Evolutionary conservation across 2,329 filamentous ascomycete species (phyloP).

Genomic region (Incumbomyces lentus): DNA sequence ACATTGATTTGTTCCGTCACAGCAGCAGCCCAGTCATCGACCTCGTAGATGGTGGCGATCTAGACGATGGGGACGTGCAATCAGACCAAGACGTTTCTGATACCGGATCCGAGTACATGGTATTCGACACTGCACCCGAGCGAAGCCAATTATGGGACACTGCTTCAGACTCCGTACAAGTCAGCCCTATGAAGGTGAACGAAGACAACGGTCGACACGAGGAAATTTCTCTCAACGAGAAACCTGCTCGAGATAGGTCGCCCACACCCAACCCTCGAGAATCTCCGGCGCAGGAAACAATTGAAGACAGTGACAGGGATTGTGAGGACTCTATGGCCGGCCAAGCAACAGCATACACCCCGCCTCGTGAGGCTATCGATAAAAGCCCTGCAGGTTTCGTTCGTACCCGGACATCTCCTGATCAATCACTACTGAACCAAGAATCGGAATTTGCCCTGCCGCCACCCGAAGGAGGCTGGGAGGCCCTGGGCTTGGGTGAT

Average conservation of each 20-base stretch:
- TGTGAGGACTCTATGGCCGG: neutral
- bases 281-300: neutral
- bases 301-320: neutral
- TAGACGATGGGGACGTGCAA: neutral
- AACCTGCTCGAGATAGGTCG: neutral
- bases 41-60: neutral
- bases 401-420: slow-evolving; percentile 12
- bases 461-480: slow-evolving; percentile 22
- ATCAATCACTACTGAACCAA: neutral
- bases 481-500: slow-evolving; percentile 10
- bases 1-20: neutral
- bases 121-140: slow-evolving; percentile 3
- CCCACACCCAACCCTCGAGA: too few relatives aligned
- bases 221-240: neutral
- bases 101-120: slow-evolving; percentile 3
- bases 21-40: neutral
- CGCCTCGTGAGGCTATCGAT: slow-evolving; percentile 11
- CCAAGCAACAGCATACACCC: slow-evolving; percentile 2
- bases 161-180: neutral
- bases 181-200: neutral
- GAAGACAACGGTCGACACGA: neutral
- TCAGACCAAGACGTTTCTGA: neutral
- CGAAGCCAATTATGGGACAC: slow-evolving; percentile 3
- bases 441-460: slow-evolving; percentile 17
- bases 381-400: neutral